A percentile compares a stretch with the other conserved stretches of the same genome.
Evolutionary conservation across 208 protist genomes (phyloP).

Genomic region (Crithidia bombi): DNA sequence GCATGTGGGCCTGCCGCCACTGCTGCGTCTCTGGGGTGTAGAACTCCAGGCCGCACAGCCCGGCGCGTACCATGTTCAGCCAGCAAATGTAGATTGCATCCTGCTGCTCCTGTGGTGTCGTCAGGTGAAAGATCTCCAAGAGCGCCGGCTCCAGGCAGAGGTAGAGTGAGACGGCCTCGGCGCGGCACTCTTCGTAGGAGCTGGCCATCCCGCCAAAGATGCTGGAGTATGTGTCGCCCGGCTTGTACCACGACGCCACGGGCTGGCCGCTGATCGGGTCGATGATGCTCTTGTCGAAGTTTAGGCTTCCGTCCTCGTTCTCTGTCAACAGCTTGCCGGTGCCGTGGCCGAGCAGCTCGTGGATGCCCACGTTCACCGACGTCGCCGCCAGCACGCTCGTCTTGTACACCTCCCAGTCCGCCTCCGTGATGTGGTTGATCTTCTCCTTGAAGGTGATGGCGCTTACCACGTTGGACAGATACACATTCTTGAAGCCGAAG

Average conservation of each 20-base stretch:
- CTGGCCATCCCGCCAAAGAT: conserved; percentile 74
- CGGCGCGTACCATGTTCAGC: conserved; percentile 94
- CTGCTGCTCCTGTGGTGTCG: conserved; percentile 42
- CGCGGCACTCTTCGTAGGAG: conserved; percentile 92
- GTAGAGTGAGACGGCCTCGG: conserved; percentile 90
- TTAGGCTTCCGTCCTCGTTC: conserved; percentile 63
- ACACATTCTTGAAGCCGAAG: conserved; percentile 95
- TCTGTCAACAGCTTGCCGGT: conserved; percentile 86
- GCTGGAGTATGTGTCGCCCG: conserved; percentile 88
- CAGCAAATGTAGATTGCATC: conserved; percentile 83
- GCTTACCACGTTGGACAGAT: conserved; percentile 87
- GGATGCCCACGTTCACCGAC: conserved; percentile 93
- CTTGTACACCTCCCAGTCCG: conserved; percentile 88
- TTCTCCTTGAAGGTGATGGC: conserved; percentile 71
- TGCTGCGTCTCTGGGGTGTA: conserved; percentile 85
- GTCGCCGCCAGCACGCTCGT: conserved; percentile 51
- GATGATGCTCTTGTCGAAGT: conserved; percentile 72
- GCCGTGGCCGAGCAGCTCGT: conserved; percentile 95
- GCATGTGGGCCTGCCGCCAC: conserved; percentile 94
- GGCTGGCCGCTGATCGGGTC: conserved; percentile 78
- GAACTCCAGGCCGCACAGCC: conserved; percentile 88
- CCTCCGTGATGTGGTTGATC: conserved; percentile 71
- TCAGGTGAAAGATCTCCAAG: conserved; percentile 63
- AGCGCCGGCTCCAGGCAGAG: conserved; percentile 72
- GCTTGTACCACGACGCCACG: conserved; percentile 84